Base-by-base conservation (phyloP, 1,284 basidiomycete genomes). In the Thecaphora frezii region DNA sequence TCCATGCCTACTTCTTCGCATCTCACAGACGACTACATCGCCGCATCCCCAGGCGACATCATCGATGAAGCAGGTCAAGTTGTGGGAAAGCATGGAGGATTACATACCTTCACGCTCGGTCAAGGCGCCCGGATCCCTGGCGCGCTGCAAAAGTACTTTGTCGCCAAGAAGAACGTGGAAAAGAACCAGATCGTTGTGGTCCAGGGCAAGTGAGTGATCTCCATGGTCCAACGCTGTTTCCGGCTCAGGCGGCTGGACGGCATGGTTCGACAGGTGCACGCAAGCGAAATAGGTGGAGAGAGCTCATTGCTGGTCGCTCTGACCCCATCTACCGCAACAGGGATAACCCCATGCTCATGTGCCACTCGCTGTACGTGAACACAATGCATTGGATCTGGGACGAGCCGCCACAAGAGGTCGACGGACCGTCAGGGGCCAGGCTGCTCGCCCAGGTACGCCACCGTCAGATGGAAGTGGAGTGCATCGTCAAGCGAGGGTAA, bases 101-200 rank as follows among this genome's bases (percentile, higher is more conserved):
- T 93, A 0, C 93, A 91, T 87, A 85, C 84, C n/a, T 90, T 87
- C 65, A 97, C 93, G 0, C 87, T 97, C 33, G 94, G 94, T 0
- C 88, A 91, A 77, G 81, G 84, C 5, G 88, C 89, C 0, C 83
- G 85, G 23, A 79, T 97, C 14, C 73, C 81, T 0, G 90, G 91
- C 0, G 82, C 87, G 80, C 75, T 80, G 0, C 74, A 84, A 48
- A 85, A 84, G 66, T 85, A 88, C 82, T 94, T 88, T 71, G 90
- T 97, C 0, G 86, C 87, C 0, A 79, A 80, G 39, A 98, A 97
- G 74, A 86, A 90, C 60, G 62, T 81, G 0, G 69, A 77, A 3
- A 80, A 73, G 16, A 90, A 90, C 70, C 83, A 82, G 26, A 84
- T 97, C 10, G 84, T 87, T 36, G 85, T 94, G 2, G 92, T 91